Percentiles rank a stretch among this genome's conserved stretches.
These are phyloP conservation scores for Parmales sp. DNA, from an alignment of 108 stramenopile species.

Conservation along the genomic window DNA sequence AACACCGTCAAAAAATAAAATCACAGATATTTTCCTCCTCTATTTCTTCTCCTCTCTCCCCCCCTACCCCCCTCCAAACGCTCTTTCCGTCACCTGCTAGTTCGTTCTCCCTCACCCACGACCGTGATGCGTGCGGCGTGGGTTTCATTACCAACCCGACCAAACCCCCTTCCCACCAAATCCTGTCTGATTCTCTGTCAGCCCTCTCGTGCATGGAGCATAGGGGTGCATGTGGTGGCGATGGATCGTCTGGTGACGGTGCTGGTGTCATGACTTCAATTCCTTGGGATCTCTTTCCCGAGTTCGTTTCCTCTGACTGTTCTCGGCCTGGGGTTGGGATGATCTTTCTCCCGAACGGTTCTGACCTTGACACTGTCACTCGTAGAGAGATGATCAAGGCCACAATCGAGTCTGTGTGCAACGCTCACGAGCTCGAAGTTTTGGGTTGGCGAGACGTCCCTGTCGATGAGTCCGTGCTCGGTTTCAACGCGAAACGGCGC, in stretches of 20 bases:
- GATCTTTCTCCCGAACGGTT: slow-evolving; percentile 82
- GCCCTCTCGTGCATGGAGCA: slow-evolving; percentile 78
- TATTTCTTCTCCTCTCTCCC: too few species aligned
- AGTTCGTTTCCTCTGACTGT: slow-evolving; percentile 49
- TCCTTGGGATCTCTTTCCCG: slow-evolving; percentile 76
- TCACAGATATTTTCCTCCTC: too few species aligned
- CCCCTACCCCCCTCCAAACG: too few species aligned
- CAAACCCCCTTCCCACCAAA: slow-evolving; percentile 47
- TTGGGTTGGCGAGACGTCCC: slow-evolving; percentile 83
- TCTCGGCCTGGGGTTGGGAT: slow-evolving; percentile 79
- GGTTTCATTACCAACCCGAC: slow-evolving; percentile 83
- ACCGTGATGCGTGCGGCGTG: slow-evolving; percentile 95
- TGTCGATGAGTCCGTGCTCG: slow-evolving; percentile 54
- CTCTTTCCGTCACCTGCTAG: too few species aligned
- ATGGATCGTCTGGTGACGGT: slow-evolving; percentile 79
- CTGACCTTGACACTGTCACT: too few species aligned
- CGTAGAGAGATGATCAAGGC: slow-evolving; percentile 55
- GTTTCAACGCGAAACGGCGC: slow-evolving; percentile 50
- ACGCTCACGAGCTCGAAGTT: slow-evolving; percentile 67
- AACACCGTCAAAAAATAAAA: too few species aligned
- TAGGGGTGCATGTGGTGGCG: slow-evolving; percentile 74
- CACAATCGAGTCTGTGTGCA: slow-evolving; percentile 67
- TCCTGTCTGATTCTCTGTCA: slow-evolving; percentile 56
- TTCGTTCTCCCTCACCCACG: slow-evolving; percentile 57
- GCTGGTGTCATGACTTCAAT: slow-evolving; percentile 91